These are phyloP conservation scores for Delonix regia DNA, from an alignment of 306 rosid species.

Conservation along the genomic window DNA sequence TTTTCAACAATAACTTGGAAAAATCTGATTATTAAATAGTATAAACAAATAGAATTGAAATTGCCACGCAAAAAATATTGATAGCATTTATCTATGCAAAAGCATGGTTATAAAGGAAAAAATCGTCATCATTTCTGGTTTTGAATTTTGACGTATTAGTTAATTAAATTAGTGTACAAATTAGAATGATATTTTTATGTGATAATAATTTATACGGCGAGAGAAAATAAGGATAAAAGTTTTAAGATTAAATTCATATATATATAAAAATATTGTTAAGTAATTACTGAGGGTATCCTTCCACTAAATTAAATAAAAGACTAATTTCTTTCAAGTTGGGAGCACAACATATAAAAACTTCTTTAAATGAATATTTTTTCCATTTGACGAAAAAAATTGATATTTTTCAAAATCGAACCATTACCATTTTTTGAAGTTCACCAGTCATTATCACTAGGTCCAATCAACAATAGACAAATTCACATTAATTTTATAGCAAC, in stretches of 20 bases:
- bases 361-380: too few species aligned
- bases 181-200: not conserved
- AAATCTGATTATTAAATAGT: not conserved
- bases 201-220: not conserved
- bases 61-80: not conserved
- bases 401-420: too few species aligned
- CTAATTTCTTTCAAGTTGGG: too few species aligned
- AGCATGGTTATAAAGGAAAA: not conserved
- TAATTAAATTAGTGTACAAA: not conserved
- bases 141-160: not conserved
- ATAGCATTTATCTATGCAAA: not conserved
- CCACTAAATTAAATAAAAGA: too few species aligned
- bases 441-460: too few species aligned
- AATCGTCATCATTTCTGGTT: not conserved
- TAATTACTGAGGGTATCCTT: too few species aligned
- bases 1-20: not conserved
- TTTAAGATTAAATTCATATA: not conserved
- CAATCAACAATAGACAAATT: too few species aligned
- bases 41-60: not conserved
- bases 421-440: too few species aligned
- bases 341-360: too few species aligned
- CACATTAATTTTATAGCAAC: not conserved
- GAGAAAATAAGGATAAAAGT: not conserved
- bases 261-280: too few species aligned
- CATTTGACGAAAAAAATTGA: too few species aligned